A percentile compares a stretch with the other conserved stretches of the same genome.
phyloP scores from a whole-genome alignment of 2,329 filamentous ascomycete species.

The Fusarium anthophilum region DNA sequence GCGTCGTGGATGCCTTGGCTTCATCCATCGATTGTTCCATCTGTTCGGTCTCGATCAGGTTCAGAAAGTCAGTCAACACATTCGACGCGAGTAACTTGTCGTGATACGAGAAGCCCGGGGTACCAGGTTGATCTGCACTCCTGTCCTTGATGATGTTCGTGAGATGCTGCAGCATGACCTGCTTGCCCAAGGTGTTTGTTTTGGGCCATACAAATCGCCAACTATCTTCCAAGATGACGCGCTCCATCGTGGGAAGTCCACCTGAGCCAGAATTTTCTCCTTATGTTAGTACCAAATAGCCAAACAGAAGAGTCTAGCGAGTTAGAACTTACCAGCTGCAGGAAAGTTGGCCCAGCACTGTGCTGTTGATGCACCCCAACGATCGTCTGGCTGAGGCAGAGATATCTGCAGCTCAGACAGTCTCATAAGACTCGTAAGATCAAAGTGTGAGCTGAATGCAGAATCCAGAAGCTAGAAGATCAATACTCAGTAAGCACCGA shows the following conservation, averaged over 20 bases:
- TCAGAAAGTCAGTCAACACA: neutral
- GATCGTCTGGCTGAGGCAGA: neutral
- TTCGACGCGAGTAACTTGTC: neutral
- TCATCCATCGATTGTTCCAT: neutral
- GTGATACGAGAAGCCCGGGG: neutral
- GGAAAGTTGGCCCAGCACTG: constrained; percentile 7
- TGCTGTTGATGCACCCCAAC: neutral
- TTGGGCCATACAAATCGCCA: neutral
- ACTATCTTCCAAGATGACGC: neutral
- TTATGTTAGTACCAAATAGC: too few species aligned
- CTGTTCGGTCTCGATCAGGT: constrained; percentile 4
- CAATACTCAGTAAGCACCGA: neutral
- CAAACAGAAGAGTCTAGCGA: rapidly evolving
- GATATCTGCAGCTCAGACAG: constrained; percentile 10
- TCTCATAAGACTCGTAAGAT: neutral
- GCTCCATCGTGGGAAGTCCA: constrained; percentile 1
- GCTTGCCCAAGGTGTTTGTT: constrained; percentile 5
- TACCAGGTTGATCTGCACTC: neutral
- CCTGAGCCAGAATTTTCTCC: neutral
- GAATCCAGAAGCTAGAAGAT: neutral
- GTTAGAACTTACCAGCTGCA: neutral
- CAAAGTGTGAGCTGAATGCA: neutral
- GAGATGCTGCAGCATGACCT: constrained; percentile 3
- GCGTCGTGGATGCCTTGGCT: constrained; percentile 11
- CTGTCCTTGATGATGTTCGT: neutral